Percentiles rank a stretch among this genome's conserved stretches.
Conservation (phyloP, 1,284 basidiomycete genomes). For the Ceratobasidium sp. region DNA sequence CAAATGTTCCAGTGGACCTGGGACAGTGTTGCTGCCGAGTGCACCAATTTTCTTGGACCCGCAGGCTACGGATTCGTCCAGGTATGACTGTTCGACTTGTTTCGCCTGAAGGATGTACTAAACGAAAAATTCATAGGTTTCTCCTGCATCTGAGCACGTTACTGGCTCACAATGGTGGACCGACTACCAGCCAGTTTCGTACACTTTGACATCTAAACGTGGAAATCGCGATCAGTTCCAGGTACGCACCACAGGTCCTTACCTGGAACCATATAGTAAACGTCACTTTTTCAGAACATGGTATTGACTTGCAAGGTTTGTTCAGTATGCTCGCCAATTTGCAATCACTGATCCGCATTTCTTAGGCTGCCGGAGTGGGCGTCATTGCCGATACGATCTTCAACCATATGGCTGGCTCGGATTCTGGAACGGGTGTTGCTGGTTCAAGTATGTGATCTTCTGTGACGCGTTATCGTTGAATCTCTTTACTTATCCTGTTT, state of each 20-base stretch:
- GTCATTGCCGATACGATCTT: slow-evolving; percentile 51
- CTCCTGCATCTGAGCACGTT: slow-evolving; percentile 49
- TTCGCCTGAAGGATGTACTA: too few relatives aligned
- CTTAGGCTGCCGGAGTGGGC: slow-evolving; percentile 49
- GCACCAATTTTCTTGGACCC: slow-evolving; percentile 74
- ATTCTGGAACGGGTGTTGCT: slow-evolving; percentile 38
- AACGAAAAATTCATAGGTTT: neutral
- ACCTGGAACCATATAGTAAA: neutral
- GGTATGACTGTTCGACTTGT: slow-evolving; percentile 53
- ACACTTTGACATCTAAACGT: slow-evolving; percentile 51
- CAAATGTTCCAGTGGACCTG: slow-evolving; percentile 70
- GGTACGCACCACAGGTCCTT: neutral
- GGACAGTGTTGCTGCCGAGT: slow-evolving; percentile 73
- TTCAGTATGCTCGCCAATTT: neutral
- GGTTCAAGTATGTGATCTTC: slow-evolving; percentile 21
- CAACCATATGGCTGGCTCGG: slow-evolving; percentile 51
- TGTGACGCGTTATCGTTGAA: neutral
- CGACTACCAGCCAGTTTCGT: slow-evolving; percentile 50
- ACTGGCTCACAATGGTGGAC: slow-evolving; percentile 52
- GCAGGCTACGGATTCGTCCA: slow-evolving; percentile 76
- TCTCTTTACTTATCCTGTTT: neutral
- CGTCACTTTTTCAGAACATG: slow-evolving; percentile 47
- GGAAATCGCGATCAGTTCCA: slow-evolving; percentile 50
- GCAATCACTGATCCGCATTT: neutral
- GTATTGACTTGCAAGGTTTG: slow-evolving; percentile 45